These are phyloP conservation scores for Stenocarpella maydis DNA, from an alignment of 2,329 filamentous ascomycete genomes.

Conservation along the genomic window DNA sequence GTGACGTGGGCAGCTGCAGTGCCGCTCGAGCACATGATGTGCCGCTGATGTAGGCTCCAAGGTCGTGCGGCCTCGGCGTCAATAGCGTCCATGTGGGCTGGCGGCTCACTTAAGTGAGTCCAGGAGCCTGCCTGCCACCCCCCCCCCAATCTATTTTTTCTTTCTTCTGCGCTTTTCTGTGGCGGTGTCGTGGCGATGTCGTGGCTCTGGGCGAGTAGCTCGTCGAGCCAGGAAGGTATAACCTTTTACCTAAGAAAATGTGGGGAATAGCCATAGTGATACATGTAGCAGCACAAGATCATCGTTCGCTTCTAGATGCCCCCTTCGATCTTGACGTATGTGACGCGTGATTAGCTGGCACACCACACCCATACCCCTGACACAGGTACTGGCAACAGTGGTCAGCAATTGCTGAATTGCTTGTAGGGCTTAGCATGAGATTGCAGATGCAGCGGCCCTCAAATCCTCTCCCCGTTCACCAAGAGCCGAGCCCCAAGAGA, in stretches of 20 bases:
- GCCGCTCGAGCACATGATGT: slow-evolving; percentile 11
- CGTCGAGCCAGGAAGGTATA: too few species aligned
- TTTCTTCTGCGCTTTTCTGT: too few species aligned
- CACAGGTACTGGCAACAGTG: not conserved
- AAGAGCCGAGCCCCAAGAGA: not conserved
- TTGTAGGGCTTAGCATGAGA: slow-evolving; percentile 10
- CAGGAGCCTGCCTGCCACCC: too few species aligned
- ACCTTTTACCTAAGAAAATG: too few species aligned
- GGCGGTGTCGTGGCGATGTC: too few species aligned
- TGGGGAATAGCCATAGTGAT: too few species aligned
- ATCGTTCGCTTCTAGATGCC: too few species aligned
- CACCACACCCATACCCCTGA: not conserved
- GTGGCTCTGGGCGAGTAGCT: too few species aligned
- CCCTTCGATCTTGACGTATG: too few species aligned
- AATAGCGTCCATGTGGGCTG: not conserved
- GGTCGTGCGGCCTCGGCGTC: not conserved
- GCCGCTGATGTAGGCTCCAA: not conserved
- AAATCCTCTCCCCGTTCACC: not conserved
- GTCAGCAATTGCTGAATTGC: not conserved
- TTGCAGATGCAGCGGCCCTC: not conserved
- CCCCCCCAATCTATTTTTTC: too few species aligned
- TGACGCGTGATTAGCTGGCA: not conserved
- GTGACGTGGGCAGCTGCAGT: not conserved
- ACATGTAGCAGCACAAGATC: not conserved
- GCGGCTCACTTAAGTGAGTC: slow-evolving; percentile 8